Conservation (phyloP, 1,284 basidiomycete species). For the Ustilago xerochloae region DNA sequence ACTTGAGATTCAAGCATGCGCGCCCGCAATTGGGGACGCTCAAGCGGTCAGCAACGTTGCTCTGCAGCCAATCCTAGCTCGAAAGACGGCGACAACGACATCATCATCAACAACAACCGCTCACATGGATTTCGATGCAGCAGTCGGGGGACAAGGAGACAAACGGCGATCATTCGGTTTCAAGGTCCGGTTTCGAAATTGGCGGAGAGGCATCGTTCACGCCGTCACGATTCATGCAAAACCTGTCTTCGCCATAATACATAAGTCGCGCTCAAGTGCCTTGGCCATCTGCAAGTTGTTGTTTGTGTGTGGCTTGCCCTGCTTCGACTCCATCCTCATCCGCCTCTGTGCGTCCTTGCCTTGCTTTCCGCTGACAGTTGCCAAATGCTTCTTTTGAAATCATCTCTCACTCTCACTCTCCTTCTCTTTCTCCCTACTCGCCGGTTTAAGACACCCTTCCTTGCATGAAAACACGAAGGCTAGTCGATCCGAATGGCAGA, state of each 20-base stretch:
- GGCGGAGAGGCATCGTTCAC: not conserved
- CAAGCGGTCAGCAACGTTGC: too few species aligned
- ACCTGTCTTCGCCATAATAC: too few species aligned
- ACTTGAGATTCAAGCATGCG: not conserved
- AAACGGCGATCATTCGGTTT: conserved; percentile 17
- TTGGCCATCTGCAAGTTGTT: not conserved
- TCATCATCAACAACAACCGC: too few species aligned
- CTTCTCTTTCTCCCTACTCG: not conserved
- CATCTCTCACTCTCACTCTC: not conserved
- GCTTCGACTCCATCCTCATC: not conserved
- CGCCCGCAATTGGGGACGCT: too few species aligned
- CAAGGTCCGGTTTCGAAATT: conserved; percentile 21
- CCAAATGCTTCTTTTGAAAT: not conserved
- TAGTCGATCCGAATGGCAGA: not conserved
- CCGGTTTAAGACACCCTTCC: conserved; percentile 13
- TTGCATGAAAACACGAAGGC: conserved; percentile 3
- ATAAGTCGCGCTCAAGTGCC: conserved; percentile 4
- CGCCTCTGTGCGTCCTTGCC: not conserved
- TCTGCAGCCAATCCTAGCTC: not conserved
- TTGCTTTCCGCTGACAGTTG: not conserved
- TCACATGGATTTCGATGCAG: too few species aligned
- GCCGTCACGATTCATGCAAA: conserved; percentile 35
- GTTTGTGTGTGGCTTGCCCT: not conserved
- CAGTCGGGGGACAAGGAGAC: not conserved
- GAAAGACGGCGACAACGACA: not conserved